phyloP scores from a whole-genome alignment of 2,329 filamentous ascomycete species.

The Apiospora pterosperma region DNA sequence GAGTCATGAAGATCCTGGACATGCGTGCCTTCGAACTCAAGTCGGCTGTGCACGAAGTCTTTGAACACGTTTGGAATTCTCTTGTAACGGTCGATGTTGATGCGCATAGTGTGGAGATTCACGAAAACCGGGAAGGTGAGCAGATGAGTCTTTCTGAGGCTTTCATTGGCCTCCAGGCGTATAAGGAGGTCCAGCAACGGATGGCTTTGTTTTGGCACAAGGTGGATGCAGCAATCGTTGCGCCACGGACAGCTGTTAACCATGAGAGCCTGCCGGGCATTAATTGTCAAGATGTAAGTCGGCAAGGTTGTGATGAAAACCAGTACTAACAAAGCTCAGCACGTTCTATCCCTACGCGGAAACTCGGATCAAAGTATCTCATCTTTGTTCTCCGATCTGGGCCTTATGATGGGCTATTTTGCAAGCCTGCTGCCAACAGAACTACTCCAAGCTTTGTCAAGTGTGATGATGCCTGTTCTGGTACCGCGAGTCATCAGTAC shows the following conservation, averaged over 20 bases:
- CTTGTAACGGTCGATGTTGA: slow-evolving; percentile 62
- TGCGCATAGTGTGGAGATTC: slow-evolving; percentile 53
- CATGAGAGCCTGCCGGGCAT: slow-evolving; percentile 35
- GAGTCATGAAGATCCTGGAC: slow-evolving; percentile 63
- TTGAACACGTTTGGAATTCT: slow-evolving; percentile 68
- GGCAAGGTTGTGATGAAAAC: neutral
- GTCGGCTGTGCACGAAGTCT: slow-evolving; percentile 60
- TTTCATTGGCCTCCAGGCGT: slow-evolving; percentile 53
- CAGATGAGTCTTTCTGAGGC: slow-evolving; percentile 52
- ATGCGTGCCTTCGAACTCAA: slow-evolving; percentile 64
- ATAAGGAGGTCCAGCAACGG: slow-evolving; percentile 58
- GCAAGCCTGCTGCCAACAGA: slow-evolving; percentile 49
- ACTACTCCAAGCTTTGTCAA: slow-evolving; percentile 59
- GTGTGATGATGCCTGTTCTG: slow-evolving; percentile 67
- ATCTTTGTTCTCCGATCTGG: slow-evolving; percentile 52
- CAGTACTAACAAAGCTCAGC: slow-evolving; percentile 27
- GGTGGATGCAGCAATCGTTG: slow-evolving; percentile 58
- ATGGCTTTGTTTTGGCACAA: slow-evolving; percentile 60
- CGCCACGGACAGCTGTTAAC: slow-evolving; percentile 52
- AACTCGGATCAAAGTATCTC: slow-evolving; percentile 43
- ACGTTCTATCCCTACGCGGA: slow-evolving; percentile 40
- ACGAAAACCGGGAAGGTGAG: slow-evolving; percentile 47
- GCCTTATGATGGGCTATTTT: slow-evolving; percentile 49
- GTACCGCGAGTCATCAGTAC: slow-evolving; percentile 64
- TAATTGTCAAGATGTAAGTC: slow-evolving; percentile 36